Evolutionary conservation across 2,329 filamentous ascomycete genomes (phyloP).

Genomic region (Mycogone perniciosa): DNA sequence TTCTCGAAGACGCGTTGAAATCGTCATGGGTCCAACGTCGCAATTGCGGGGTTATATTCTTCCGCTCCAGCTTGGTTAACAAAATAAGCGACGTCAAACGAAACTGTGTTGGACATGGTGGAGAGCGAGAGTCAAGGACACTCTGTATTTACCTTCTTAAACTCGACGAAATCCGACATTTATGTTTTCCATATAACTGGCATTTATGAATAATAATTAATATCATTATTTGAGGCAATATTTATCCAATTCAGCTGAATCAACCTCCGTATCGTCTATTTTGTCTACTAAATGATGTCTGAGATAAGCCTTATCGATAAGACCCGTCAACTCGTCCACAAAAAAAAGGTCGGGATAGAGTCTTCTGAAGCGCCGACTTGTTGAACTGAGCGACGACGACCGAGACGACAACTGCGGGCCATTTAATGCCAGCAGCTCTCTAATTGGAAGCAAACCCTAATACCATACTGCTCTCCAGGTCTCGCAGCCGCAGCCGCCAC

Average conservation of each 20-base stretch:
- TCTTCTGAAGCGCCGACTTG: neutral
- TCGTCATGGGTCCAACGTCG: conserved; percentile 5
- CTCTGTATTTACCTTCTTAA: no score
- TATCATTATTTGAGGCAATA: no score
- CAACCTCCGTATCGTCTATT: no score
- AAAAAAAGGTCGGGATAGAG: conserved; percentile 8
- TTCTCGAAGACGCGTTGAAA: conserved; percentile 10
- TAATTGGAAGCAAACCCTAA: neutral
- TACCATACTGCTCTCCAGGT: neutral
- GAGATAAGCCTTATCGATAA: conserved; percentile 14
- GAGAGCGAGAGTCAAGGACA: no score
- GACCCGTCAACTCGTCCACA: conserved; percentile 1
- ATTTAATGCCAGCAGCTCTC: neutral
- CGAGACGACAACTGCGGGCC: neutral
- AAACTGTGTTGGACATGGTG: no score
- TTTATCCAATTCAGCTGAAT: no score
- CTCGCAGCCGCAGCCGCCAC: conserved; percentile 25
- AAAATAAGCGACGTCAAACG: no score
- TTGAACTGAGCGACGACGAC: neutral
- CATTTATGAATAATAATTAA: no score
- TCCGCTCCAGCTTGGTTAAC: conserved; percentile 3
- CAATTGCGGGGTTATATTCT: conserved; percentile 3
- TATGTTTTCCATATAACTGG: no score
- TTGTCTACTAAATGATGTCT: neutral
- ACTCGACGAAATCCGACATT: no score